Conservation (phyloP, 805 yeast genomes). For the Clavispora phyllophila region DNA sequence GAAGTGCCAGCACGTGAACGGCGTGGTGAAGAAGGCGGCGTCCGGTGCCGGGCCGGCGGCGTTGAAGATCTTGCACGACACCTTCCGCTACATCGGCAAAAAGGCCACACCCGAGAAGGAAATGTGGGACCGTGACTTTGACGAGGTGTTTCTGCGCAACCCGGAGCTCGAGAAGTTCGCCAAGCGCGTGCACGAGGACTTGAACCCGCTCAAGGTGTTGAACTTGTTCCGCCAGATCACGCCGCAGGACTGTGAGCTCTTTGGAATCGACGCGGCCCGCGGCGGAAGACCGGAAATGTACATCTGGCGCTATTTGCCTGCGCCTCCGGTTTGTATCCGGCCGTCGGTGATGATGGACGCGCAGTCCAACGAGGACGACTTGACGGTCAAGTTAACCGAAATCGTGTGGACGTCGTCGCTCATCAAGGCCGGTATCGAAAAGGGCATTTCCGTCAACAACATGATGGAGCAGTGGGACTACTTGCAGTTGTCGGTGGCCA, state of each 20-base stretch:
- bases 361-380: conserved; percentile 94
- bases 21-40: conserved; percentile 95
- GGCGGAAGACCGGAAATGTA: conserved; percentile 96
- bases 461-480: conserved; percentile 99
- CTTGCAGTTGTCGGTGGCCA: conserved; percentile 89
- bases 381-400: conserved; percentile 92
- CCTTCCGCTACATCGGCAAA: conserved; percentile 93
- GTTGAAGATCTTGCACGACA: conserved; percentile 89
- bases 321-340: conserved; percentile 98
- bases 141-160: conserved; percentile 62
- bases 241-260: conserved; percentile 85
- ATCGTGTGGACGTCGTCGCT: conserved; percentile 95
- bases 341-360: conserved; percentile 94
- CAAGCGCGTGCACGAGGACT: conserved; percentile 85
- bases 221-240: conserved; percentile 80
- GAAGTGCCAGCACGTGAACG: conserved; percentile 82
- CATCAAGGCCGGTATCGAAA: conserved; percentile 90
- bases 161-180: conserved; percentile 88
- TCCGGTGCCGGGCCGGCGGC: conserved; percentile 92
- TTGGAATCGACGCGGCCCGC: conserved; percentile 82
- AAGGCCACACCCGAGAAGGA: conserved; percentile 78
- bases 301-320: conserved; percentile 95
- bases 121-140: conserved; percentile 84
- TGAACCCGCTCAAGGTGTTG: conserved; percentile 86
- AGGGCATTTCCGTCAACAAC: conserved; percentile 87